Percentiles rank a stretch among this genome's conserved stretches.
Evolutionary conservation across 768 basidiomycete species (phyloP).

Genomic region (Pleurotus cornucopiae): DNA sequence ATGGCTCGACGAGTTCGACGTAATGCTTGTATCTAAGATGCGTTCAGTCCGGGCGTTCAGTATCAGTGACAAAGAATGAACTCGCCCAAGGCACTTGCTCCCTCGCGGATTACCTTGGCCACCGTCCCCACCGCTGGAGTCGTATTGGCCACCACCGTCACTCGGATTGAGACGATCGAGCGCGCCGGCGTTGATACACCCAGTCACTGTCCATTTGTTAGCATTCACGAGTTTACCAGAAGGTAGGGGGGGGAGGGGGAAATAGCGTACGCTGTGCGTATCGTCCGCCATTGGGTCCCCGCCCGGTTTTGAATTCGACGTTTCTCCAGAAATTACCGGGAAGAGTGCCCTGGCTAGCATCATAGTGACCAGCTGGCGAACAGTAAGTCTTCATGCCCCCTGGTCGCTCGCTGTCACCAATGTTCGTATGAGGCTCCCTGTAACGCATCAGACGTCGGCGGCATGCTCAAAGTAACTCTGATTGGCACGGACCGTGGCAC

Average conservation of each 20-base stretch:
- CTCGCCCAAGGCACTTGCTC: constrained; percentile 25
- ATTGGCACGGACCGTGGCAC: constrained; percentile 1
- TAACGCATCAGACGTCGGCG: constrained; percentile 3
- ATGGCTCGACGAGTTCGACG: constrained; percentile 29
- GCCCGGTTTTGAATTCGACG: constrained; percentile 23
- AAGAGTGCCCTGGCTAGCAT: constrained; percentile 21
- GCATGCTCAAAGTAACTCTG: no score
- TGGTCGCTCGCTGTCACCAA: constrained; percentile 28
- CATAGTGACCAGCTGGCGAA: constrained; percentile 20
- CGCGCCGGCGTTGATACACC: constrained; percentile 22
- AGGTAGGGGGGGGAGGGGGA: no score
- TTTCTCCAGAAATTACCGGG: constrained; percentile 25
- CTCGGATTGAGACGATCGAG: constrained; percentile 23
- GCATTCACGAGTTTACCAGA: background rate
- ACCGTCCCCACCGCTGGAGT: constrained; percentile 26
- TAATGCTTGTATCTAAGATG: constrained; percentile 26
- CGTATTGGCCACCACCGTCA: constrained; percentile 31
- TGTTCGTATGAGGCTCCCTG: constrained; percentile 21
- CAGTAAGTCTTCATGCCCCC: constrained; percentile 30
- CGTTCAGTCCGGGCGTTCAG: background rate
- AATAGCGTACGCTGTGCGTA: constrained; percentile 21
- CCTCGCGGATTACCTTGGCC: constrained; percentile 27
- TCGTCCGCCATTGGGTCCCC: constrained; percentile 19
- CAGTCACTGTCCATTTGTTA: constrained; percentile 20
- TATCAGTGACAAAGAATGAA: background rate